A percentile compares a stretch with the other conserved stretches of the same genome.
These are phyloP conservation scores for Rhizopogon vulgaris DNA, from an alignment of 768 basidiomycete genomes.

Conservation along the genomic window DNA sequence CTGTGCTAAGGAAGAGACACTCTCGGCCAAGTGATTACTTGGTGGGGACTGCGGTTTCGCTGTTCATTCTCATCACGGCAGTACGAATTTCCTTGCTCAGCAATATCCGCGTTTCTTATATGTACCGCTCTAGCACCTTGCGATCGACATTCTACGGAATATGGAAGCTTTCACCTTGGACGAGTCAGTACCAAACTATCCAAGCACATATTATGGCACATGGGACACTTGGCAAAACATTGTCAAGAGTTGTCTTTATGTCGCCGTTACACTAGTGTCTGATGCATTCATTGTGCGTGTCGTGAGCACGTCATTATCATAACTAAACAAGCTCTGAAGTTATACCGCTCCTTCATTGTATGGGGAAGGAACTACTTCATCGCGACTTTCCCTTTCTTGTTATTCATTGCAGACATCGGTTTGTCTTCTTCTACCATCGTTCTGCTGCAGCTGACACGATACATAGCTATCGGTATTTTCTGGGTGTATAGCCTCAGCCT, in stretches of 20 bases:
- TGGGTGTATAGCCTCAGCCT: constrained; percentile 13
- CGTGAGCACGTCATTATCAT: not conserved
- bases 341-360: constrained; percentile 19
- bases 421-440: not conserved
- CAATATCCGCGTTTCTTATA: not conserved
- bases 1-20: constrained; percentile 5
- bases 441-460: not conserved
- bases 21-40: constrained; percentile 9
- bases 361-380: constrained; percentile 17
- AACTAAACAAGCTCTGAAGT: constrained; percentile 6
- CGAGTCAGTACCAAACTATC: constrained; percentile 7
- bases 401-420: constrained; percentile 25
- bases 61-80: constrained; percentile 9
- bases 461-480: constrained; percentile 14
- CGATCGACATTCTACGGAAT: constrained; percentile 17
- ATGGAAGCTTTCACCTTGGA: constrained; percentile 18
- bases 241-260: constrained; percentile 18
- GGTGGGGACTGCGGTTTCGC: constrained; percentile 7
- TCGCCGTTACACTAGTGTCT: constrained; percentile 17
- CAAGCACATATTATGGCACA: constrained; percentile 14
- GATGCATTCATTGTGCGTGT: constrained; percentile 22
- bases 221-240: constrained; percentile 16
- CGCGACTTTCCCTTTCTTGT: constrained; percentile 12
- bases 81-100: not conserved
- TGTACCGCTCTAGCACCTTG: constrained; percentile 13